Conservation (phyloP, 2,329 filamentous ascomycete species). For the Sphaerulina vaccinii region DNA sequence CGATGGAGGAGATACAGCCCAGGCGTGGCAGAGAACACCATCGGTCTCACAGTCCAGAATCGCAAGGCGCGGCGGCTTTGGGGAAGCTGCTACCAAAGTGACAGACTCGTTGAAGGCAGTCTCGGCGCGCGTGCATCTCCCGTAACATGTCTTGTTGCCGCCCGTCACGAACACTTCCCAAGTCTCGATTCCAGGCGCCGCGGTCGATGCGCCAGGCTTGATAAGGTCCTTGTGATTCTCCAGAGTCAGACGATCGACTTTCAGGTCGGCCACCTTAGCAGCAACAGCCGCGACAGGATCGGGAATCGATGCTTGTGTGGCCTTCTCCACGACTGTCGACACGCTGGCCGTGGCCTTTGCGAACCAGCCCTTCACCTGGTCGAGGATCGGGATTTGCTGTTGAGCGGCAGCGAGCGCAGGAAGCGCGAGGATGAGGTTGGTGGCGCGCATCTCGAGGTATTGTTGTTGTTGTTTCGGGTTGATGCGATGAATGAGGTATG, state of each 20-base stretch:
- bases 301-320: slow-evolving; percentile 50
- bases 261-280: slow-evolving; percentile 52
- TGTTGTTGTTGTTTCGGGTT: neutral
- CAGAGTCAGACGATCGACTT: slow-evolving; percentile 61
- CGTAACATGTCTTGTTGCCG: slow-evolving; percentile 75
- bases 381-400: slow-evolving; percentile 61
- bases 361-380: slow-evolving; percentile 57
- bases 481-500: neutral
- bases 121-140: slow-evolving; percentile 64
- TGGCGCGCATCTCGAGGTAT: slow-evolving; percentile 50
- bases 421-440: slow-evolving; percentile 52
- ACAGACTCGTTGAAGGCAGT: slow-evolving; percentile 55
- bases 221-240: slow-evolving; percentile 71
- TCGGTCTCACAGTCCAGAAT: slow-evolving; percentile 72
- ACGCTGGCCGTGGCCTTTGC: slow-evolving; percentile 56
- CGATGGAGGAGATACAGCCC: slow-evolving; percentile 64
- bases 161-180: slow-evolving; percentile 75
- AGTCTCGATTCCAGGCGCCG: slow-evolving; percentile 63
- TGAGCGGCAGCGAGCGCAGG: slow-evolving; percentile 54
- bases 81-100: slow-evolving; percentile 58
- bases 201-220: slow-evolving; percentile 59
- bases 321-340: slow-evolving; percentile 54
- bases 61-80: slow-evolving; percentile 65
- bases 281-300: slow-evolving; percentile 36
- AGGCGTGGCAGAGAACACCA: slow-evolving; percentile 71